Evolutionary conservation across 2,329 filamentous ascomycete species (phyloP), one percentile per base, ranked within the genome.

Genomic region (Macrophomina pseudophaseolina): DNA sequence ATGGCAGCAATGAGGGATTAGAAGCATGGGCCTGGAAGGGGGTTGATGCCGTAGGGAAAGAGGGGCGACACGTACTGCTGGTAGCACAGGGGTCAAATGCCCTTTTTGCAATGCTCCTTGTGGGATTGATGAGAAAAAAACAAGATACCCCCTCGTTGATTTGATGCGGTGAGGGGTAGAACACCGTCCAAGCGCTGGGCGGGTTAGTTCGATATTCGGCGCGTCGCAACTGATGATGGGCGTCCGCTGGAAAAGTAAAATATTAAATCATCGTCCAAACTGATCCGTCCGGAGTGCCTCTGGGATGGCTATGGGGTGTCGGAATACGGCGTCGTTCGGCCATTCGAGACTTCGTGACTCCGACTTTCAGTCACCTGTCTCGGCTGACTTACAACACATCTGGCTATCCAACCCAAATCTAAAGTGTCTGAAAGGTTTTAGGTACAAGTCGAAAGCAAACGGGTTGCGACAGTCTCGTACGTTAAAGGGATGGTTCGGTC

Each of bases 171-270:
- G 16, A 44, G 54, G 54, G 54, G 38, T 58, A 23, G 54, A 58
- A 58, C 54, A 58, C 54, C 54, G 54, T 44, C 28, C 23, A 42
- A n/a, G 38, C 12, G 28, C 38, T 14, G 23, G 54, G 11, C 54
- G 54, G 54, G 54, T 58, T 58, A 58, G 54, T 58, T 58, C 54
- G 40, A 14, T 14, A 16, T 58, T 44, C 54, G 38, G 54, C 35
- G 35, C 35, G 12, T 11, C 11, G 38, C 35, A 6, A 35, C 54
- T 38, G 35, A 44, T 58, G 54, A 44, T 30, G 52, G 38, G 32
- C 33, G 52, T 14, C 16, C 52, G 52, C 52, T 40, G 52, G 52
- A 18, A 54, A 28, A 18, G 35, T 32, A 58, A 58, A 51, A 58
- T 58, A 58, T 23, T 12, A 58, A 58, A 58, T 32, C 38, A 33